phyloP scores from a whole-genome alignment of 306 rosid genomes.

The Malus sieversii region DNA sequence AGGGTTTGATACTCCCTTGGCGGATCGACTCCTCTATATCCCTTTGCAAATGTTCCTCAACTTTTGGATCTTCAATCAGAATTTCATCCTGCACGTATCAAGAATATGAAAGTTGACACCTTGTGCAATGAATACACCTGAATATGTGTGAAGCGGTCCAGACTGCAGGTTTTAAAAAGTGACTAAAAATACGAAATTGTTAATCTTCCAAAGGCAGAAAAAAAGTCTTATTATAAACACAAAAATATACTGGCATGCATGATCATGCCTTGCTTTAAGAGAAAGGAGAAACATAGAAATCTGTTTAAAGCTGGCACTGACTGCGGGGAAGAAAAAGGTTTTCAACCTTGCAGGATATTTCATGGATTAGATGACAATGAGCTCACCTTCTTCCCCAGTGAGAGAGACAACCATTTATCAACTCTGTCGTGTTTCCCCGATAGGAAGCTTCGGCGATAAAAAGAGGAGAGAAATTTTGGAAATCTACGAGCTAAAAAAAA shows the following conservation, averaged over 20 bases:
- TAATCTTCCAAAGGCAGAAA: background rate
- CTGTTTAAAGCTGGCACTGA: background rate
- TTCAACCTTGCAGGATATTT: background rate
- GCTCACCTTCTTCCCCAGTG: constrained; percentile 74
- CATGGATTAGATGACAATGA: background rate
- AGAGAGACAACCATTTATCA: constrained; percentile 51
- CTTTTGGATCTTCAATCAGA: constrained; percentile 55
- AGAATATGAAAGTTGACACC: background rate
- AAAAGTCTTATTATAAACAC: background rate
- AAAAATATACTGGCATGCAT: background rate
- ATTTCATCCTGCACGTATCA: constrained; percentile 56
- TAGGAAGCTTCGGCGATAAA: constrained; percentile 61
- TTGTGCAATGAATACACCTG: background rate
- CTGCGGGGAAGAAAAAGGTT: background rate
- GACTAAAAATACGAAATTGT: background rate
- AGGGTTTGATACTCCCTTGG: constrained; percentile 59
- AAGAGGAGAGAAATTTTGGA: constrained; percentile 62
- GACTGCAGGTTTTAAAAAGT: background rate
- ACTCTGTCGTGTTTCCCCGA: constrained; percentile 69
- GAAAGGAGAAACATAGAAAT: background rate
- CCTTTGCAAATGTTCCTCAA: constrained; percentile 63
- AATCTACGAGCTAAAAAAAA: constrained; percentile 64
- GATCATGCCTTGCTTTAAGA: background rate
- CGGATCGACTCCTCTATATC: constrained; percentile 89
- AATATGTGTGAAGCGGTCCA: background rate